Percentiles rank a stretch among this genome's conserved stretches.
These are phyloP conservation scores for Houttuynia cordata DNA, from an alignment of 164 flowering plant species.

Conservation along the genomic window DNA sequence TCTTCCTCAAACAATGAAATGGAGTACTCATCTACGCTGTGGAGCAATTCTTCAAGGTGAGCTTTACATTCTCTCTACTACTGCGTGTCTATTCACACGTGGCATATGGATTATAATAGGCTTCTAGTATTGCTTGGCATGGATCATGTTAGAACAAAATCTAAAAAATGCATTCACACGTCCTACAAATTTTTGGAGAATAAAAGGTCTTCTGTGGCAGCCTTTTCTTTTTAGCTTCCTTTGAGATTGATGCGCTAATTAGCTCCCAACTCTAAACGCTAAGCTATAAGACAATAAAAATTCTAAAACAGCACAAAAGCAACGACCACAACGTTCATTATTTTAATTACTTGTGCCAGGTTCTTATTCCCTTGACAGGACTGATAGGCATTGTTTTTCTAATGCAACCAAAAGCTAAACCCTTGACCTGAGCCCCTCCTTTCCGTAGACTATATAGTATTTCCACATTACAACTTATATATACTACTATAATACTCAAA, in stretches of 20 bases:
- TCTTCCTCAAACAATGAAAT: constrained; percentile 18
- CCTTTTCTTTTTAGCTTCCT: constrained; percentile 21
- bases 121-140: constrained; percentile 15
- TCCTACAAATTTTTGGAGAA: constrained; percentile 22
- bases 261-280: constrained; percentile 10
- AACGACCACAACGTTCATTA: constrained; percentile 2
- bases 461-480: background rate
- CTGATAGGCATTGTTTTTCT: background rate
- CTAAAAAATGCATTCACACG: constrained; percentile 23
- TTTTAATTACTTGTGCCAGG: background rate
- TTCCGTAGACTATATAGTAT: background rate
- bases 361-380: constrained; percentile 25
- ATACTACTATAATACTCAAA: background rate
- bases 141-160: constrained; percentile 11
- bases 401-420: constrained; percentile 20
- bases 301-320: constrained; percentile 11
- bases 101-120: background rate
- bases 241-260: constrained; percentile 20
- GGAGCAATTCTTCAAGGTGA: constrained; percentile 54
- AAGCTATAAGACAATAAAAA: constrained; percentile 10
- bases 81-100: background rate
- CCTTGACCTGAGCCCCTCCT: constrained; percentile 19
- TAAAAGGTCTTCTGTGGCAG: constrained; percentile 29
- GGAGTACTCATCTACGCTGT: constrained; percentile 21
- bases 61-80: background rate